phyloP scores from a whole-genome alignment of 495 filamentous ascomycete species.

The Parachaetomium inaequale region DNA sequence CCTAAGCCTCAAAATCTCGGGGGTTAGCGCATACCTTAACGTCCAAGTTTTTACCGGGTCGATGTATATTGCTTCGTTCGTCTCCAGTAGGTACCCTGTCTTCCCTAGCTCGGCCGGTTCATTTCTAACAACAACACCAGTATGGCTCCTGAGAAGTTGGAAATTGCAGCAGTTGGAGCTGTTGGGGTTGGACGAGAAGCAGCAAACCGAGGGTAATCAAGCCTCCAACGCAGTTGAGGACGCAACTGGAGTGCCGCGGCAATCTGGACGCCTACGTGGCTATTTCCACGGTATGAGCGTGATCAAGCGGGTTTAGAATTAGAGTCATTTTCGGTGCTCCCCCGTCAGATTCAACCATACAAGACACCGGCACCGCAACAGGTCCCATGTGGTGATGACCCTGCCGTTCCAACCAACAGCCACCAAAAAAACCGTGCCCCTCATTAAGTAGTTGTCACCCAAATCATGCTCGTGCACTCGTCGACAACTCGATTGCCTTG shows the following conservation, averaged over 20 bases:
- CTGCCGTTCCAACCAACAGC: no score
- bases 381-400: no score
- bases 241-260: not conserved
- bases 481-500: constrained; percentile 67
- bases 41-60: constrained; percentile 42
- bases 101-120: not conserved
- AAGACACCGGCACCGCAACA: not conserved
- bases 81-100: constrained; percentile 34
- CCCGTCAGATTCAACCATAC: no score
- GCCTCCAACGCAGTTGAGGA: constrained; percentile 17
- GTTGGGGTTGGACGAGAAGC: constrained; percentile 28
- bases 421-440: no score
- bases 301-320: constrained; percentile 20
- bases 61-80: constrained; percentile 38
- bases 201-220: constrained; percentile 27
- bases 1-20: constrained; percentile 56
- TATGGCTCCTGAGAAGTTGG: constrained; percentile 44
- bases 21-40: constrained; percentile 38
- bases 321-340: not conserved
- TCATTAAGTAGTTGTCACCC: not conserved
- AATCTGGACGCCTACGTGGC: constrained; percentile 22
- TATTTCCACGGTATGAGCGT: constrained; percentile 20
- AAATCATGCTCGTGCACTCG: not conserved
- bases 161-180: constrained; percentile 40
- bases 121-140: constrained; percentile 16